These are phyloP conservation scores for Talaromyces thailandensis DNA, from an alignment of 495 filamentous ascomycete species.

Conservation along the genomic window DNA sequence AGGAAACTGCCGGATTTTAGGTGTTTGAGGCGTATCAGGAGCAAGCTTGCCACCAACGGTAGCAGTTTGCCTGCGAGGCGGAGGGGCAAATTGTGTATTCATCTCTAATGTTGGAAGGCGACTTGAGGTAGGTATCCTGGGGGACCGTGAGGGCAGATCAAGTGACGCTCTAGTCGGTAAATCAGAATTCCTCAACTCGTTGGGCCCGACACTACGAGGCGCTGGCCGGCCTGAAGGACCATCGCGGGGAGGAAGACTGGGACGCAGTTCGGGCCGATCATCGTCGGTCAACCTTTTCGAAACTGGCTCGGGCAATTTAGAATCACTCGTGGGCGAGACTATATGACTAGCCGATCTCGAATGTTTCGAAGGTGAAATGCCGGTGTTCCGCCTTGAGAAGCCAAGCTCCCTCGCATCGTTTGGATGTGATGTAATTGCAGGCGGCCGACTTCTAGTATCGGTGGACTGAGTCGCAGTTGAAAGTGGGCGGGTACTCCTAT, in stretches of 20 bases:
- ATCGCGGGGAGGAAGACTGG: conserved; percentile 6
- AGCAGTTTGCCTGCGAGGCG: conserved; percentile 6
- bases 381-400: conserved; percentile 7
- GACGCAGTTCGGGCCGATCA: background rate
- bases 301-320: background rate
- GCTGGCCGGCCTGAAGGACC: background rate
- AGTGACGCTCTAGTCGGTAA: background rate
- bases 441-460: background rate
- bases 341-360: conserved; percentile 1
- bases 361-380: background rate
- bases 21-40: background rate
- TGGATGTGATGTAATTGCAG: background rate
- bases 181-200: background rate
- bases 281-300: background rate
- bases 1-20: conserved; percentile 18
- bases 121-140: background rate
- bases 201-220: background rate
- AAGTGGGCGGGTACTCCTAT: background rate
- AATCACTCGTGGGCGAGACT: background rate
- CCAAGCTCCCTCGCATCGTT: conserved; percentile 22
- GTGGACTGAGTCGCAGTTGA: background rate
- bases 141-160: background rate
- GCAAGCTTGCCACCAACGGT: conserved; percentile 5
- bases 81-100: conserved; percentile 8
- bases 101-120: background rate